Evolutionary conservation across 1,284 basidiomycete species (phyloP), one percentile per base, ranked within the genome.

Genomic region (Ustilago sp.): DNA sequence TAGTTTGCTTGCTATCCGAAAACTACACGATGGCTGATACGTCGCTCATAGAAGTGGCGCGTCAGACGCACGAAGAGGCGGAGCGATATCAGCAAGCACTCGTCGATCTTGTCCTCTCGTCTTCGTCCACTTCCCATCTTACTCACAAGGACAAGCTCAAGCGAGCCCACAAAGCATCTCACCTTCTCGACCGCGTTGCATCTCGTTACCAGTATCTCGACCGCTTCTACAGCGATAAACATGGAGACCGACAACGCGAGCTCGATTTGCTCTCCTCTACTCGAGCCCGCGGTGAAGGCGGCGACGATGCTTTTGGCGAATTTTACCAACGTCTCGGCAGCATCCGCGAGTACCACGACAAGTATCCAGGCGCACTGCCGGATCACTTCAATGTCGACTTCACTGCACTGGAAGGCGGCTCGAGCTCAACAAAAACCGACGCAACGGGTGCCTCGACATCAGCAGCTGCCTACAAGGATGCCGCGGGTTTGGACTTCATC

Each of bases 241-340:
- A 61, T 85, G 88, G 81, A 59, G 88, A 66, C 59, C 83, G 72
- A 54, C 85, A 48, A 63, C 87, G 72, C 45, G 87, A 88, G 58
- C 88, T 89, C 87, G 78, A 89, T 87, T 83, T 86, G 28, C 82
- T 88, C 83, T 74, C 76, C 8, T 68, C 68, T 8, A 50, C 54
- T 17, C 57, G 57, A 17, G 47, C 57, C 15, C 32, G 45, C 48
- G 35, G 36, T 19, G 12, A 58, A n/a, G 43, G 8, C 8, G 69
- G 52, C 28, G 74, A 74, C 38, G 80, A 80, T 34, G 55, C 73
- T 9, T 76, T 85, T 9, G 59, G 55, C 47, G 80, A 83, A 54
- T 99, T 99, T 89, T 99, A 99, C 88, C 88, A 91, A 83, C 92
- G 96, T 86, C 91, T 99, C 88, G 92, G 91, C 84, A 93, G 93